A percentile compares a stretch with the other conserved stretches of the same genome.
These are phyloP conservation scores for Tardiomyces depauwii DNA, from an alignment of 1,139 yeast genomes.

Conservation along the genomic window DNA sequence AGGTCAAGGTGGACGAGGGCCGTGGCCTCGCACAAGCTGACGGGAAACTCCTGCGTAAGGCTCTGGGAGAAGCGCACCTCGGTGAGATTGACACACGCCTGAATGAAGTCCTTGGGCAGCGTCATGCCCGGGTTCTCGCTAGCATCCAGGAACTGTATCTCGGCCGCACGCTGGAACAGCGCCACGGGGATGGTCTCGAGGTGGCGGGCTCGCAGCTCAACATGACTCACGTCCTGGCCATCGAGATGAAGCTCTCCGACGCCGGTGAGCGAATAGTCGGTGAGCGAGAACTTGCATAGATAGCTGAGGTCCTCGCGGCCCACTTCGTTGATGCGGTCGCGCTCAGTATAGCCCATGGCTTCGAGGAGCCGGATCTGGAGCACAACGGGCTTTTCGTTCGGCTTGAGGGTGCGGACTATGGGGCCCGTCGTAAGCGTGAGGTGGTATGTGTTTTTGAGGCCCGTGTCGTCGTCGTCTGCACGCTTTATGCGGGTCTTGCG, in stretches of 20 bases:
- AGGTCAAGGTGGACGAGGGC: conserved; percentile 61
- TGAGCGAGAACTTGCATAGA: conserved; percentile 74
- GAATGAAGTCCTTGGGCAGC: conserved; percentile 77
- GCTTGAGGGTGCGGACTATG: conserved; percentile 59
- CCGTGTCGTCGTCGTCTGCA: conserved; percentile 34
- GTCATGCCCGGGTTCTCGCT: conserved; percentile 70
- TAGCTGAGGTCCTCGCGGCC: conserved; percentile 86
- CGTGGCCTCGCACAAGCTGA: conserved; percentile 57
- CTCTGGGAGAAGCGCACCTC: conserved; percentile 60
- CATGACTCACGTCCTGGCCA: conserved; percentile 60
- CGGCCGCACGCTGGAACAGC: conserved; percentile 67
- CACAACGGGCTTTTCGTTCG: conserved; percentile 66
- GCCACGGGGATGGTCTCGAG: conserved; percentile 78
- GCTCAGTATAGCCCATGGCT: conserved; percentile 69
- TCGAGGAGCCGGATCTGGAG: conserved; percentile 65
- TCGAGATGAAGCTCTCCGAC: conserved; percentile 56
- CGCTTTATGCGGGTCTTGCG: conserved; percentile 68
- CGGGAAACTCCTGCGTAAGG: conserved; percentile 65
- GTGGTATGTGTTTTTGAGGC: conserved; percentile 34
- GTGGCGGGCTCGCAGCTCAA: conserved; percentile 62
- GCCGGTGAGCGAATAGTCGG: conserved; percentile 43
- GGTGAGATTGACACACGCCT: conserved; percentile 62
- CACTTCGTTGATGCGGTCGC: conserved; percentile 63
- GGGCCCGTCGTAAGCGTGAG: conserved; percentile 74
- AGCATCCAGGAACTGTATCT: conserved; percentile 57